These are phyloP conservation scores for Fusarium agapanthi DNA, from an alignment of 2,329 filamentous ascomycete genomes.

Conservation along the genomic window DNA sequence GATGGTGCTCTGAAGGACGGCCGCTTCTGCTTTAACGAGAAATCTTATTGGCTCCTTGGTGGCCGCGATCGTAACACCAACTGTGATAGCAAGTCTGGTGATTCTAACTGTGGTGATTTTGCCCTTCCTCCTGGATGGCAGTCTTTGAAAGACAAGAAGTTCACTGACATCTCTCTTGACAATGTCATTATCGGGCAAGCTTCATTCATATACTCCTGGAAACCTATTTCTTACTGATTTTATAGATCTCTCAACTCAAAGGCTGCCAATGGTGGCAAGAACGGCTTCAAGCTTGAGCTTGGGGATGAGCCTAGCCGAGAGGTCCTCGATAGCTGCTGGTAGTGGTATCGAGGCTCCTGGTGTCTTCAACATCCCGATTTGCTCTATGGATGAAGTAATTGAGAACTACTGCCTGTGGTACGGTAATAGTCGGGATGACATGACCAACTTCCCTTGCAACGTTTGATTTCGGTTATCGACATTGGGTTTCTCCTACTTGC, in stretches of 20 bases:
- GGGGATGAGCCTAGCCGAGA: slow-evolving; percentile 3
- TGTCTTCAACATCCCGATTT: slow-evolving; percentile 19
- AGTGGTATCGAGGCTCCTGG: slow-evolving; percentile 17
- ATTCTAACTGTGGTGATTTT: slow-evolving; percentile 7
- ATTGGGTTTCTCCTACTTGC: rapidly evolving
- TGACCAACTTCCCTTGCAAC: slow-evolving; percentile 26
- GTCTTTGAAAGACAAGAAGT: slow-evolving; percentile 2
- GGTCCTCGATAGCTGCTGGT: neutral
- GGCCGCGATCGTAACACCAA: neutral
- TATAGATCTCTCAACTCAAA: slow-evolving; percentile 18
- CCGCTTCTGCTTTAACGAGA: slow-evolving; percentile 4
- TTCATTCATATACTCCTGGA: rapidly evolving
- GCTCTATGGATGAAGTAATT: slow-evolving; percentile 16
- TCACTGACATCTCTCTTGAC: slow-evolving; percentile 8
- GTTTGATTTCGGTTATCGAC: neutral
- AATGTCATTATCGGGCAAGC: slow-evolving; percentile 11
- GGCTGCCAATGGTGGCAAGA: slow-evolving; percentile 12
- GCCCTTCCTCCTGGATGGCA: slow-evolving; percentile 6
- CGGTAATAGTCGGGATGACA: neutral
- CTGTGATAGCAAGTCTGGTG: slow-evolving; percentile 2
- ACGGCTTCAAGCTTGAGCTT: slow-evolving; percentile 14
- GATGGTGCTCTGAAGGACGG: neutral
- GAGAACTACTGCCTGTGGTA: slow-evolving; percentile 21
- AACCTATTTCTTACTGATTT: neutral
- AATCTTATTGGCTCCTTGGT: slow-evolving; percentile 13